Conservation (phyloP, 192 early-diverging fungal genomes). For the Glomus cerebriforme region DNA sequence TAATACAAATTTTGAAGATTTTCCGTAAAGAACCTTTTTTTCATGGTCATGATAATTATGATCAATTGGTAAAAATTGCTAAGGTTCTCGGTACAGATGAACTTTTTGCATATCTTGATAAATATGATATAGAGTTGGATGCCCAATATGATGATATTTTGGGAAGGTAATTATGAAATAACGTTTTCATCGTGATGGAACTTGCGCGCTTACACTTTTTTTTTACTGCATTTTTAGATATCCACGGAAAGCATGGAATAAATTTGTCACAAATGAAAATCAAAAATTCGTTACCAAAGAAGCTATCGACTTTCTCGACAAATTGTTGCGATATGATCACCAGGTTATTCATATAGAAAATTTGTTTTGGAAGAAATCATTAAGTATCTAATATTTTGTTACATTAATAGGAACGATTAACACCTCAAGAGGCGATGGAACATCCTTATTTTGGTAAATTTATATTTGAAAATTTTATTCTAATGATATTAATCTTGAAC, state of each 20-base stretch:
- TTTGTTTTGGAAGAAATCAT: background rate
- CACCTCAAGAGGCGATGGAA: constrained; percentile 85
- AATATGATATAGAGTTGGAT: constrained; percentile 93
- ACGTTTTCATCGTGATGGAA: background rate
- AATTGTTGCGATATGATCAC: constrained; percentile 90
- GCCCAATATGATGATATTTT: constrained; percentile 90
- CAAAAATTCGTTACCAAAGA: constrained; percentile 84
- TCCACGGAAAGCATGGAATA: constrained; percentile 85
- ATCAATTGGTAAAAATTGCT: constrained; percentile 99
- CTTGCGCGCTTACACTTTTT: background rate
- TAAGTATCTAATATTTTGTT: background rate
- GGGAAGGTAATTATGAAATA: constrained; percentile 57
- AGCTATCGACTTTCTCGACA: constrained; percentile 90
- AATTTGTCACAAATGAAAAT: constrained; percentile 86
- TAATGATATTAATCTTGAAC: background rate
- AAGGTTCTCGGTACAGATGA: constrained; percentile 98
- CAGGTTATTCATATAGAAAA: constrained; percentile 47
- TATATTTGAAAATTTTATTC: background rate
- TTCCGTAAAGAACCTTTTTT: constrained; percentile 99
- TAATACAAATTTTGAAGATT: constrained; percentile 58
- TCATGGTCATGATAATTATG: constrained; percentile 98
- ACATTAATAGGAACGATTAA: constrained; percentile 62
- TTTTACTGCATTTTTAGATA: constrained; percentile 51
- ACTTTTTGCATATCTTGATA: constrained; percentile 87
- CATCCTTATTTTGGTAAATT: constrained; percentile 81